A percentile compares a stretch with the other conserved stretches of the same genome.
phyloP scores from a whole-genome alignment of 352 stramenopile species.

The Phytophthora cactorum region DNA sequence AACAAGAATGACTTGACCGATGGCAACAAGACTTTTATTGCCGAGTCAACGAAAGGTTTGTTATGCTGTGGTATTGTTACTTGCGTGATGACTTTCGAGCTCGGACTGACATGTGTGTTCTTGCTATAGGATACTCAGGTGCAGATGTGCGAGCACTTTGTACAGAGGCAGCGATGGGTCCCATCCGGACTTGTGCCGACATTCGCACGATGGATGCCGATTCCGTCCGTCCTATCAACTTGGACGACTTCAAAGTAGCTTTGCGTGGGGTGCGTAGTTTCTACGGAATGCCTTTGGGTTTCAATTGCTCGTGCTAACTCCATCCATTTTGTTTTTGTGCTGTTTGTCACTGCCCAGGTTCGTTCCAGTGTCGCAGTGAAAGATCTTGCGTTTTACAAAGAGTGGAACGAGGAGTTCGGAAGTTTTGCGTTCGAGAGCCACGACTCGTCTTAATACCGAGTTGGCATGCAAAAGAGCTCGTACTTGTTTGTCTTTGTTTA shows the following conservation, averaged over 20 bases:
- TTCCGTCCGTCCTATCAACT: constrained; percentile 94
- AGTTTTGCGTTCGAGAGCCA: constrained; percentile 86
- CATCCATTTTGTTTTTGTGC: background rate
- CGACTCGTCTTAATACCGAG: constrained; percentile 38
- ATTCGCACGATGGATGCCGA: constrained; percentile 91
- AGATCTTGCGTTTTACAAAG: constrained; percentile 93
- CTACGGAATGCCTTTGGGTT: background rate
- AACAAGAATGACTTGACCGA: constrained; percentile 92
- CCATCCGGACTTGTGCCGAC: constrained; percentile 86
- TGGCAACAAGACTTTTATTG: constrained; percentile 91
- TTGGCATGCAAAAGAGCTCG: constrained; percentile 10
- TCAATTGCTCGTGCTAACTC: background rate
- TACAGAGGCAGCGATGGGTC: constrained; percentile 98
- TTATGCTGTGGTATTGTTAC: background rate
- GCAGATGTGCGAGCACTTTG: constrained; percentile 98
- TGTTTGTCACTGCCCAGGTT: constrained; percentile 56
- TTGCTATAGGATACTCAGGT: constrained; percentile 94
- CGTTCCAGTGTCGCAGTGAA: constrained; percentile 95
- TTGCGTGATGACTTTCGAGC: background rate
- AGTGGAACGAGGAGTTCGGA: constrained; percentile 95
- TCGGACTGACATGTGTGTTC: constrained; percentile 11
- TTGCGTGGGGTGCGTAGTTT: constrained; percentile 74
- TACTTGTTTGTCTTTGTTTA: constrained; percentile 31
- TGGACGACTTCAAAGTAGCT: constrained; percentile 95
- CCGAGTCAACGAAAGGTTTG: constrained; percentile 81